Evolutionary conservation across 2,329 filamentous ascomycete species (phyloP).

Genomic region (Pseudocercospora fuligena): DNA sequence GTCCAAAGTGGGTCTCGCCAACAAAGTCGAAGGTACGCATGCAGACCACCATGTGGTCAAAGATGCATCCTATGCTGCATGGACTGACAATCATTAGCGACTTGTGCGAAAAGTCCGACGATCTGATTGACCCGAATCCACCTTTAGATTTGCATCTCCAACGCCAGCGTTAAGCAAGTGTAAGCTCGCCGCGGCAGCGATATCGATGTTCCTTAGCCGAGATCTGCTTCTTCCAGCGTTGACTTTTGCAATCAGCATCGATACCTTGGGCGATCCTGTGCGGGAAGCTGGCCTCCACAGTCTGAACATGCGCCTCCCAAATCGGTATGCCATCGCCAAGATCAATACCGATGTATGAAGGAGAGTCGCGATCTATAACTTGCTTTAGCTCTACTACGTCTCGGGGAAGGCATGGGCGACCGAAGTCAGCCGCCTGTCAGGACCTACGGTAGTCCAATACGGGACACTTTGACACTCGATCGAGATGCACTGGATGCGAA

Average conservation of each 20-base stretch:
- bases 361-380: slow-evolving; percentile 12
- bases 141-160: slow-evolving; percentile 8
- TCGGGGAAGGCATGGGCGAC: slow-evolving; percentile 7
- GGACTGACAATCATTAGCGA: slow-evolving; percentile 2
- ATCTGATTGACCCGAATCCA: slow-evolving; percentile 1
- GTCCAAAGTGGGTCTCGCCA: too few relatives aligned
- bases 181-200: background rate
- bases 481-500: background rate
- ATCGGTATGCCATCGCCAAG: background rate
- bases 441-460: background rate
- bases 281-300: background rate
- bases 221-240: background rate
- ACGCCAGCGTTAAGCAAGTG: background rate
- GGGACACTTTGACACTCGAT: background rate
- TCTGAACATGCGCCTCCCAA: background rate
- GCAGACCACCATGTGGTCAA: slow-evolving; percentile 20
- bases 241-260: slow-evolving; percentile 2
- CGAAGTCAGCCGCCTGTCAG: slow-evolving; percentile 12
- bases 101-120: slow-evolving; percentile 9
- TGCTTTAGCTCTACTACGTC: slow-evolving; percentile 12
- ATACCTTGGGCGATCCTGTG: slow-evolving; percentile 1
- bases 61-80: slow-evolving; percentile 7
- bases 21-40: slow-evolving; percentile 14
- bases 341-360: slow-evolving; percentile 8
- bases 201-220: background rate